Conservation (phyloP, 208 protist genomes). For the Leishmania tropica region DNA sequence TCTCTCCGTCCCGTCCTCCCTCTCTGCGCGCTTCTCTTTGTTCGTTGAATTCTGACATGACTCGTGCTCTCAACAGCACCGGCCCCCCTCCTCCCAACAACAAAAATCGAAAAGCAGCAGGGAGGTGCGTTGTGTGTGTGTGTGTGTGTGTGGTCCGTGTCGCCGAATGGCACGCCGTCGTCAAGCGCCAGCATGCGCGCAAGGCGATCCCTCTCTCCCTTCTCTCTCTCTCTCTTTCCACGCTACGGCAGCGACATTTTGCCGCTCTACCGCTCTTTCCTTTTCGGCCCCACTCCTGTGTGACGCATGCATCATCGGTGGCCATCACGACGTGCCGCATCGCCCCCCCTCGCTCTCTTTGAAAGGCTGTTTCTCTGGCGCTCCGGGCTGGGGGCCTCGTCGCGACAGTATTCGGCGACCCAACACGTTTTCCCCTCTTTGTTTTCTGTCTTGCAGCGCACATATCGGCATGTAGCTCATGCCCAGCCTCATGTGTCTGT, state of each 20-base stretch:
- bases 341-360: no score
- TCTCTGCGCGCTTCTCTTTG: neutral
- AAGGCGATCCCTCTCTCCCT: neutral
- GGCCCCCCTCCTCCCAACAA: neutral
- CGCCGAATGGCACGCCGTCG: neutral
- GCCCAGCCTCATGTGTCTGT: no score
- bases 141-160: neutral
- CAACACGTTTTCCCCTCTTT: no score
- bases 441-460: no score
- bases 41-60: neutral
- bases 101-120: neutral
- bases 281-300: neutral
- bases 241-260: neutral
- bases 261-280: neutral
- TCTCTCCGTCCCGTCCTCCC: neutral
- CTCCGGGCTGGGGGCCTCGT: no score
- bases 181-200: neutral
- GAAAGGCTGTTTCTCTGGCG: no score
- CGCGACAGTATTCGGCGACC: no score
- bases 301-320: neutral
- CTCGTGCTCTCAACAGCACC: neutral
- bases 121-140: neutral
- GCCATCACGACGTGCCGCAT: no score
- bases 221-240: neutral
- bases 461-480: no score